phyloP scores from a whole-genome alignment of 768 basidiomycete genomes.

The Mycena vitilis region DNA sequence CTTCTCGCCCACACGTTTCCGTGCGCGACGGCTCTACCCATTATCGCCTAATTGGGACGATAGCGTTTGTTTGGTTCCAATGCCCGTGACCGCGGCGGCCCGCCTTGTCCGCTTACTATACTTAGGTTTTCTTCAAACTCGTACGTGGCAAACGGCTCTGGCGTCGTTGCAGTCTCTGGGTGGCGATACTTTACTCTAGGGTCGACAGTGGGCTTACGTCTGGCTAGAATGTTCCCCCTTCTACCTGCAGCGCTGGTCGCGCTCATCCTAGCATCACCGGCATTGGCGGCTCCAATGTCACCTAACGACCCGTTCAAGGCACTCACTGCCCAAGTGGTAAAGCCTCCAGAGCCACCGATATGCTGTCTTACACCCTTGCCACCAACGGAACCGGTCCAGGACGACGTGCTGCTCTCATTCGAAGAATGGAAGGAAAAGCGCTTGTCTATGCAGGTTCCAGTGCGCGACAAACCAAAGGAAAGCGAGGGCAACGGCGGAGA shows the following conservation, averaged over 20 bases:
- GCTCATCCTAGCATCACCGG: slow-evolving; percentile 37
- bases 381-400: slow-evolving; percentile 62
- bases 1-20: neutral
- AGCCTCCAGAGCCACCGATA: slow-evolving; percentile 65
- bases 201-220: neutral
- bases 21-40: neutral
- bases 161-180: neutral
- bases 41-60: slow-evolving; percentile 29
- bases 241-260: slow-evolving; percentile 23
- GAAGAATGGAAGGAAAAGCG: slow-evolving; percentile 90
- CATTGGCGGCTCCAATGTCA: slow-evolving; percentile 47
- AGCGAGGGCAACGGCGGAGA: slow-evolving; percentile 36
- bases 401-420: slow-evolving; percentile 80
- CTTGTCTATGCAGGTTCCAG: slow-evolving; percentile 51
- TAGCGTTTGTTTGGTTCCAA: slow-evolving; percentile 18
- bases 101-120: neutral
- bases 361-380: slow-evolving; percentile 75
- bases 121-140: slow-evolving; percentile 5
- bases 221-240: slow-evolving; percentile 26
- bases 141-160: slow-evolving; percentile 28
- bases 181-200: slow-evolving; percentile 11
- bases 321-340: slow-evolving; percentile 61
- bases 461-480: slow-evolving; percentile 43
- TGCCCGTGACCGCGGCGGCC: neutral
- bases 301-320: slow-evolving; percentile 72